Evolutionary conservation across 768 basidiomycete genomes (phyloP), one percentile per base, ranked within the genome.

Genomic region (Lactifluus subvellereus): DNA sequence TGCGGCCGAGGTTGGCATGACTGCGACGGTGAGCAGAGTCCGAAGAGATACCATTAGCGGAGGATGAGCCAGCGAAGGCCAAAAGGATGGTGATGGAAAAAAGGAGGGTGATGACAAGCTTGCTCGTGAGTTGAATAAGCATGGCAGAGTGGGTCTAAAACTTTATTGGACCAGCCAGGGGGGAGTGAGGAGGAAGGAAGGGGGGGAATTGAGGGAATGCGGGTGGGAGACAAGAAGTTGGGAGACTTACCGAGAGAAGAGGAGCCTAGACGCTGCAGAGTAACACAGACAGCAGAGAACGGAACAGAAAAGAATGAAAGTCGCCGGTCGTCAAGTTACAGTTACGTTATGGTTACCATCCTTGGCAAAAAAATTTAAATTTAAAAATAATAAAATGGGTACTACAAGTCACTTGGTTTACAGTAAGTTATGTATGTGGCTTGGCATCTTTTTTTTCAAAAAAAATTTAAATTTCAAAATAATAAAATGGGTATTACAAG

Each of bases 21-120:
- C 81, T 81, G 67, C 83, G 83, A 55, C 78, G 84, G 40, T 74
- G 74, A 64, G 72, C 68, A 27, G 67, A 66, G 69, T 66, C 59
- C 35, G 73, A 74, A 65, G 76, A 74, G 62, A 77, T 71, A 60
- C 79, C 74, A 70, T 82, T 82, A 60, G 82, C 76, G 50, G 79
- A 75, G 65, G 78, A 73, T 67, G 79, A 22, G n/a, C 14, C 69
- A 57, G 72, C 71, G 69, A 83, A 69, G 61, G 79, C 75, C 72
- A 87, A 73, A 72, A 82, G 73, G 71, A 89, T 70, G 66, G 82
- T 77, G 70, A 84, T 67, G 72, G 74, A 82, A 71, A 84, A 77
- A 81, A 90, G 71, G 80, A 91, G 78, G 69, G 86, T 82, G 77
- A 87, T 76, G 68, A 78, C 75, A 71, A 82, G 70, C 69, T 75